A percentile compares a stretch with the other conserved stretches of the same genome.
Evolutionary conservation across 163 green algal species (phyloP).

Genomic region (Prototheca cutis): DNA sequence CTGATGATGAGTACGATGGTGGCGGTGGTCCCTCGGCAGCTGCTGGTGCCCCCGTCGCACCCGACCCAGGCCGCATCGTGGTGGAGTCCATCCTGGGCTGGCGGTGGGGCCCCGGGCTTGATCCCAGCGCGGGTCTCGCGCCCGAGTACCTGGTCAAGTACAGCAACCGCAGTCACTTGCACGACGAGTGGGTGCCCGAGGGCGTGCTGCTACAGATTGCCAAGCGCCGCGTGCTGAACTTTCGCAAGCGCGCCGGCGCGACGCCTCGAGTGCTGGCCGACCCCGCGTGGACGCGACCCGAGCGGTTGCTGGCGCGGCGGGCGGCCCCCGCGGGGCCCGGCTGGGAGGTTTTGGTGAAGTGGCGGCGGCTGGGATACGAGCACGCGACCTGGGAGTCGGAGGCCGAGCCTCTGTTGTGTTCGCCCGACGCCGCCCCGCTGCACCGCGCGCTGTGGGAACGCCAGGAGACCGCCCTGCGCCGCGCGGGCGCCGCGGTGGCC

Average conservation of each 20-base stretch:
- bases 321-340: conserved; percentile 52
- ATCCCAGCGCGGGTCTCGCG: conserved; percentile 1
- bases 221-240: conserved; percentile 74
- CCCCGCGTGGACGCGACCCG: conserved; percentile 49
- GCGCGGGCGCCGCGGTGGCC: neutral
- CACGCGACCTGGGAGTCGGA: conserved; percentile 70
- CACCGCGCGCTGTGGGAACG: conserved; percentile 58
- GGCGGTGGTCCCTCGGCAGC: conserved; percentile 5
- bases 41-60: conserved; percentile 4
- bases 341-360: conserved; percentile 86
- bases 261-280: conserved; percentile 42
- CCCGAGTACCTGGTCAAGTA: conserved; percentile 81
- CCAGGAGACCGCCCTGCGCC: conserved; percentile 38
- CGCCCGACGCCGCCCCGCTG: conserved; percentile 45
- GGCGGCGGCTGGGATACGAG: conserved; percentile 61
- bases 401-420: conserved; percentile 37
- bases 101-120: conserved; percentile 26
- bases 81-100: conserved; percentile 70
- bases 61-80: conserved; percentile 23
- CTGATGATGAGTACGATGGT: conserved; percentile 42
- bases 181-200: conserved; percentile 83
- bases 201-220: conserved; percentile 47
- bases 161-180: conserved; percentile 53
- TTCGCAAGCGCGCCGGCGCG: conserved; percentile 57
- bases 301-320: conserved; percentile 61